Percentiles rank a stretch among this genome's conserved stretches.
Evolutionary conservation across 2,329 filamentous ascomycete genomes (phyloP).

Genomic region (Grosmannia serpens): DNA sequence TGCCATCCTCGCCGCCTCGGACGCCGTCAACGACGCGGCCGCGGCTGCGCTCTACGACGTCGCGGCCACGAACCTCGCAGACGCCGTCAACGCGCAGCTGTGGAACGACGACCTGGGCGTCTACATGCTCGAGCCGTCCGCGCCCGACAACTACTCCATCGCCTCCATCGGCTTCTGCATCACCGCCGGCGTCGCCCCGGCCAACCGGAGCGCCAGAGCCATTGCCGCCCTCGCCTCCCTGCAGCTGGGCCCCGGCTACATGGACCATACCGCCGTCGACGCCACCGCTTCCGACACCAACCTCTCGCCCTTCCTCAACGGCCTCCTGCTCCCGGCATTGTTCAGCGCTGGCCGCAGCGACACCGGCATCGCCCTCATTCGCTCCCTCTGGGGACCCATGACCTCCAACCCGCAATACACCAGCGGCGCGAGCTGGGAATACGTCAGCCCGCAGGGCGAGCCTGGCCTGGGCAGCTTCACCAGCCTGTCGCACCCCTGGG

Average conservation of each 20-base stretch:
- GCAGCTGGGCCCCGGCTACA: conserved; percentile 12
- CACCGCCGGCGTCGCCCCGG: conserved; percentile 10
- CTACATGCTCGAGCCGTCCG: not conserved
- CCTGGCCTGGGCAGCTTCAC: conserved; percentile 31
- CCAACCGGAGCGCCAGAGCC: conserved; percentile 2
- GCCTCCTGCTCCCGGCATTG: conserved; percentile 26
- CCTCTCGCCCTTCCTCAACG: conserved; percentile 35
- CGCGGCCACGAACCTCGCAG: not conserved
- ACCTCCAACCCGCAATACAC: conserved; percentile 21
- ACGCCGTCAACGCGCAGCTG: not conserved
- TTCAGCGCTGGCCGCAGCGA: conserved; percentile 17
- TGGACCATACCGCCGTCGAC: conserved; percentile 4
- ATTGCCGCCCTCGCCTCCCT: conserved; percentile 8
- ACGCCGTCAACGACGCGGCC: not conserved
- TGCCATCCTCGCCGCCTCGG: not conserved
- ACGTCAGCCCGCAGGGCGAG: conserved; percentile 24
- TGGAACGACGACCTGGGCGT: not conserved
- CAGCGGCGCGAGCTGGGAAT: conserved; percentile 33
- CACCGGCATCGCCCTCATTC: conserved; percentile 20
- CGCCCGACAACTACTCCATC: conserved; percentile 6
- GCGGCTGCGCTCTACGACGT: not conserved
- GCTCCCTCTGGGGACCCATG: conserved; percentile 30
- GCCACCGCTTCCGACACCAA: conserved; percentile 5
- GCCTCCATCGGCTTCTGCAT: conserved; percentile 13
- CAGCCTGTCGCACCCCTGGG: conserved; percentile 31